phyloP scores from a whole-genome alignment of 2,329 filamentous ascomycete genomes.

The Trichoderma semiorbis region DNA sequence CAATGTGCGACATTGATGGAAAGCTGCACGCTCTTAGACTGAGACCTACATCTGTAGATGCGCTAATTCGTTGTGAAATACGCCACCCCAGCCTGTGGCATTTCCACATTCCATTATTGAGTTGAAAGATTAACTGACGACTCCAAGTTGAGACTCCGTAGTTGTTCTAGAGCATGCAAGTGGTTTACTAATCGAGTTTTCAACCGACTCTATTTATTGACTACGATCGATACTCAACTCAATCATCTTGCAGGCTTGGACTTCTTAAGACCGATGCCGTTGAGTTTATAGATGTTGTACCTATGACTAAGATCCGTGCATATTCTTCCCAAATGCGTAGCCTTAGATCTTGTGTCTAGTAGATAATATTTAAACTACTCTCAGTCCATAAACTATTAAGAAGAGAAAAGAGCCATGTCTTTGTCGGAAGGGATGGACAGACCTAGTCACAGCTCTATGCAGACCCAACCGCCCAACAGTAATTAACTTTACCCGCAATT shows the following conservation, averaged over 20 bases:
- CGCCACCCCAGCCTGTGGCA: background rate
- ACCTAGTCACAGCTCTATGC: background rate
- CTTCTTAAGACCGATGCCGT: too few relatives aligned
- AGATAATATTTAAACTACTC: background rate
- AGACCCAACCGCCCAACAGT: background rate
- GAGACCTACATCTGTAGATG: background rate
- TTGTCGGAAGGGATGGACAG: background rate
- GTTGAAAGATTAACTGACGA: background rate
- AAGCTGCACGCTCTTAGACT: background rate
- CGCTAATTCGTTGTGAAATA: background rate
- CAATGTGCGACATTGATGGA: background rate
- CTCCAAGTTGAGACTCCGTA: background rate
- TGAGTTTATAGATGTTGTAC: too few relatives aligned
- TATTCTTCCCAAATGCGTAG: too few relatives aligned
- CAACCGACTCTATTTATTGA: background rate
- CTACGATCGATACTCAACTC: background rate
- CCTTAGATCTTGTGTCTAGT: too few relatives aligned
- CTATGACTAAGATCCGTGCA: too few relatives aligned
- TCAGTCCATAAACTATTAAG: background rate
- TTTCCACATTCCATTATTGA: background rate
- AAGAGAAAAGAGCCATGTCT: background rate
- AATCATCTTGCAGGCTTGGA: too few relatives aligned
- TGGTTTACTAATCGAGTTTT: background rate
- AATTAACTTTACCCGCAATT: background rate
- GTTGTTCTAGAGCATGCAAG: background rate